Conservation (phyloP, 2,329 filamentous ascomycete species). For the Colletotrichum sp. region DNA sequence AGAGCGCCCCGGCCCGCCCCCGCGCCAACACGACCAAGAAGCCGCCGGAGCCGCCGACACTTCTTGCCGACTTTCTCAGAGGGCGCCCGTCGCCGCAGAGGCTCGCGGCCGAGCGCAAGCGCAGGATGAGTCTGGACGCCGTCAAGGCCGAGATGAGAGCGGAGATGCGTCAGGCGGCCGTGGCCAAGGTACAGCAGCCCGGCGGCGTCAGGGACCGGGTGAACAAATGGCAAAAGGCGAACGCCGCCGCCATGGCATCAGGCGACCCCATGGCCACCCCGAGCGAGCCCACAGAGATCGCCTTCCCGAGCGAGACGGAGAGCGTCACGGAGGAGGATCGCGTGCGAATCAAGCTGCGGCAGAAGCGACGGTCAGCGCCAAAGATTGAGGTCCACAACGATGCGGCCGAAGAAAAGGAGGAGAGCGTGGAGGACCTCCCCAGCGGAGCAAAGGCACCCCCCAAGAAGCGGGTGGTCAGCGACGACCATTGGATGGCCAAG, state of each 20-base stretch:
- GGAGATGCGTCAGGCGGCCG: conserved; percentile 65
- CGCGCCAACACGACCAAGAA: conserved; percentile 43
- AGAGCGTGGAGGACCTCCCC: conserved; percentile 23
- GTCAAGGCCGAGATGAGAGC: conserved; percentile 57
- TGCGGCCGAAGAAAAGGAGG: conserved; percentile 30
- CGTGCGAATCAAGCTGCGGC: conserved; percentile 59
- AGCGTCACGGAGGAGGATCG: conserved; percentile 68
- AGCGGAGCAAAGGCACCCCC: conserved; percentile 64
- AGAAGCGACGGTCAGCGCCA: conserved; percentile 44
- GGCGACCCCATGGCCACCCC: conserved; percentile 57
- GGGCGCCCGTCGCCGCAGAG: conserved; percentile 63
- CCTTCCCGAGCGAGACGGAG: conserved; percentile 63
- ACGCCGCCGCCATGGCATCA: conserved; percentile 66
- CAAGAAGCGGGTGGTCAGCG: conserved; percentile 91
- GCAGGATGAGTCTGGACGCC: conserved; percentile 57
- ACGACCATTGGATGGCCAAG: conserved; percentile 83
- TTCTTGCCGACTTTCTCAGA: conserved; percentile 63
- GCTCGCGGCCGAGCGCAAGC: conserved; percentile 54
- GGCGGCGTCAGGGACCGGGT: conserved; percentile 80
- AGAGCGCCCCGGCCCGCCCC: conserved; percentile 46
- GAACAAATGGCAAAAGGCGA: conserved; percentile 83
- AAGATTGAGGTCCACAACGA: conserved; percentile 35
- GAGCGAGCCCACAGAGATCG: conserved; percentile 66
- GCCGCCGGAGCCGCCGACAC: conserved; percentile 48
- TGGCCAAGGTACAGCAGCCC: conserved; percentile 64